These are phyloP conservation scores for Emmonsiellopsis sp. DNA, from an alignment of 2,329 filamentous ascomycete species.

Conservation along the genomic window DNA sequence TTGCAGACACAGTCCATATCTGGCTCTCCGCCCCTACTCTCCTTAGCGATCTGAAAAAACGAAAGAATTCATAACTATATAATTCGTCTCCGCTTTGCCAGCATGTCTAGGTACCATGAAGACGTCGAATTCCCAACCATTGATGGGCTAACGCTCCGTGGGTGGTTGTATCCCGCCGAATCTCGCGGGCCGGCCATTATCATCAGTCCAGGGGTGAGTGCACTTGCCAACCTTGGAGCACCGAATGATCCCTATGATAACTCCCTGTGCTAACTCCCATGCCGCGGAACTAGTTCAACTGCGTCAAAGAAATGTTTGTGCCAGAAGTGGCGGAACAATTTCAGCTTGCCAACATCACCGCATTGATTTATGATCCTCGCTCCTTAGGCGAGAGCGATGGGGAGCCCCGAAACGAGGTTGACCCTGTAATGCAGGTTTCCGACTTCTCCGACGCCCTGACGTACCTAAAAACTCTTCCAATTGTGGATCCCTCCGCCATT, in stretches of 20 bases:
- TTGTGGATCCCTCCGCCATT: conserved; percentile 20
- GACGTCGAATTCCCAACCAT: conserved; percentile 32
- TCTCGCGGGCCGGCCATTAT: conserved; percentile 7
- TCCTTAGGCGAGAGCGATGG: conserved; percentile 21
- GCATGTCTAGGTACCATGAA: conserved; percentile 1
- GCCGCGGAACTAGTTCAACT: conserved; percentile 15
- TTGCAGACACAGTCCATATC: too few relatives aligned
- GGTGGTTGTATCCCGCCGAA: conserved; percentile 26
- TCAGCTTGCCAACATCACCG: conserved; percentile 11
- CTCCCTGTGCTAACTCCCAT: not conserved
- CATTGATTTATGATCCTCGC: conserved; percentile 22
- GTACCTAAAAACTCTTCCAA: conserved; percentile 15
- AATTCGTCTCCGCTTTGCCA: not conserved
- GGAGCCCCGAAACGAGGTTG: conserved; percentile 21
- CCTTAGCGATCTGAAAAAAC: too few relatives aligned
- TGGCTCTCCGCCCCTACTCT: too few relatives aligned
- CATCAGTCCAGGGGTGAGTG: conserved; percentile 6
- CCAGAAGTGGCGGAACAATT: conserved; percentile 11
- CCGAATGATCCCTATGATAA: not conserved
- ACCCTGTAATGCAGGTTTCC: conserved; percentile 20
- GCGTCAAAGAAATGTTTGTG: conserved; percentile 17
- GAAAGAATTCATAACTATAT: too few relatives aligned
- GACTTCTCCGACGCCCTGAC: conserved; percentile 29
- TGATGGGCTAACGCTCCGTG: conserved; percentile 30
- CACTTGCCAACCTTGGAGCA: conserved; percentile 1